Evolutionary conservation across 106 monocot genomes (phyloP).

Genomic region (Allium sativum): DNA sequence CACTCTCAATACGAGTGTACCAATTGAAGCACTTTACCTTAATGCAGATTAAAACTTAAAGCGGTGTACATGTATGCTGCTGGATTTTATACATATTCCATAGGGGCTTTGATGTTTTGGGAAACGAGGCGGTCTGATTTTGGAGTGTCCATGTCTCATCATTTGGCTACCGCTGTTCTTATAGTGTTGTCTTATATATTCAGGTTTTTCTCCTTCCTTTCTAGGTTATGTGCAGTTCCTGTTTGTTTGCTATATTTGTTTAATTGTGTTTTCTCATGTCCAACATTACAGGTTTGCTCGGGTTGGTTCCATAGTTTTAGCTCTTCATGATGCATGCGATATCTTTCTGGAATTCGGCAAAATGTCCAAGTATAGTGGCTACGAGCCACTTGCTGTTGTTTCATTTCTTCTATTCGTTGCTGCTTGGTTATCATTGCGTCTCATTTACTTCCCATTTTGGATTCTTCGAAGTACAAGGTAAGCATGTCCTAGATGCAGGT

Average conservation of each 20-base stretch:
- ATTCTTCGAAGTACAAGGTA: slow-evolving; percentile 89
- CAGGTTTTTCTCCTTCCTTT: slow-evolving; percentile 40
- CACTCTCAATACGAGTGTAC: neutral
- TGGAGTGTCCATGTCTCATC: slow-evolving; percentile 90
- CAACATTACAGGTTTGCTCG: slow-evolving; percentile 61
- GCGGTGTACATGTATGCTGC: slow-evolving; percentile 77
- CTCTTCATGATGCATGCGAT: slow-evolving; percentile 94
- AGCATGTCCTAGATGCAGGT: neutral
- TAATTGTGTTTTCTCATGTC: too few species aligned
- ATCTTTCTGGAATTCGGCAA: slow-evolving; percentile 87
- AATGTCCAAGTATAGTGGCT: slow-evolving; percentile 84
- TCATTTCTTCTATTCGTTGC: slow-evolving; percentile 64
- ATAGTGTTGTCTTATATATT: slow-evolving; percentile 74
- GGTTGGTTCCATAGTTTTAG: slow-evolving; percentile 83
- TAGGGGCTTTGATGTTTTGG: slow-evolving; percentile 87
- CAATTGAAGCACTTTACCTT: slow-evolving; percentile 8
- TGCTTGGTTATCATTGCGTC: slow-evolving; percentile 67
- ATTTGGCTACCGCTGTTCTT: slow-evolving; percentile 67
- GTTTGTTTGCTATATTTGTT: slow-evolving; percentile 2
- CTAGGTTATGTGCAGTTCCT: neutral
- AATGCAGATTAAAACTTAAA: slow-evolving; percentile 65
- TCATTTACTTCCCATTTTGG: slow-evolving; percentile 83
- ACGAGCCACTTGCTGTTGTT: slow-evolving; percentile 43
- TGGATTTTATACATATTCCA: slow-evolving; percentile 91
- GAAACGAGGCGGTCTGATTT: slow-evolving; percentile 93